phyloP scores from a whole-genome alignment of 1,284 basidiomycete species.

The Neonothopanus nambi region DNA sequence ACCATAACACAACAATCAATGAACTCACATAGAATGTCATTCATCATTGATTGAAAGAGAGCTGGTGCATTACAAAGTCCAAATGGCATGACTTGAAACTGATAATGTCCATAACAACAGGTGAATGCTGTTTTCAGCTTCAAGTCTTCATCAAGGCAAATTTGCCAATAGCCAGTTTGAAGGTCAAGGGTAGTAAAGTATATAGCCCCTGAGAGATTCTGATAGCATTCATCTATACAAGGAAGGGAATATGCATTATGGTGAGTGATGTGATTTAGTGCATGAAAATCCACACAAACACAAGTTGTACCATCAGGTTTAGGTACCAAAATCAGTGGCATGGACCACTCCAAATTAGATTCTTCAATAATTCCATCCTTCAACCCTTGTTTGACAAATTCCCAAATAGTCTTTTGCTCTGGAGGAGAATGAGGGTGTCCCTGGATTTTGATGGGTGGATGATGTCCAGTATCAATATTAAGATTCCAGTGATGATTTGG shows the following conservation, averaged over 20 bases:
- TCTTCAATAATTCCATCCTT: conserved; percentile 1
- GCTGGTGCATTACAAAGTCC: conserved; percentile 11
- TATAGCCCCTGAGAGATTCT: conserved; percentile 1
- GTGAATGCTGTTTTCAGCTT: conserved; percentile 10
- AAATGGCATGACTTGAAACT: conserved; percentile 13
- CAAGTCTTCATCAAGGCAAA: conserved; percentile 2
- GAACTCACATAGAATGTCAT: conserved; percentile 4
- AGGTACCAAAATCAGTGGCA: background rate
- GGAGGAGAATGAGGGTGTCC: conserved; percentile 8
- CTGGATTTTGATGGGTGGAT: background rate
- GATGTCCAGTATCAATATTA: conserved; percentile 9
- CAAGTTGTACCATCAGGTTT: conserved; percentile 4
- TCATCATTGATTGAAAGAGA: conserved; percentile 16
- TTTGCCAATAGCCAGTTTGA: conserved; percentile 11
- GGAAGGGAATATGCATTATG: conserved; percentile 9
- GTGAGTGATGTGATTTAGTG: background rate
- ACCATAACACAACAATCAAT: conserved; percentile 9
- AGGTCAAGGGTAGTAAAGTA: conserved; percentile 11
- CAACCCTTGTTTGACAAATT: conserved; percentile 2
- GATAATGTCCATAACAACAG: conserved; percentile 13
- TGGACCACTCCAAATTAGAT: conserved; percentile 7
- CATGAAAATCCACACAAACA: conserved; percentile 3
- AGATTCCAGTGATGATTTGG: conserved; percentile 3
- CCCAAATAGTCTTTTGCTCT: background rate
- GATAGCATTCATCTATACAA: conserved; percentile 12